Evolutionary conservation across 441 rosid genomes (phyloP).

Genomic region (Adansonia madagascariensis): DNA sequence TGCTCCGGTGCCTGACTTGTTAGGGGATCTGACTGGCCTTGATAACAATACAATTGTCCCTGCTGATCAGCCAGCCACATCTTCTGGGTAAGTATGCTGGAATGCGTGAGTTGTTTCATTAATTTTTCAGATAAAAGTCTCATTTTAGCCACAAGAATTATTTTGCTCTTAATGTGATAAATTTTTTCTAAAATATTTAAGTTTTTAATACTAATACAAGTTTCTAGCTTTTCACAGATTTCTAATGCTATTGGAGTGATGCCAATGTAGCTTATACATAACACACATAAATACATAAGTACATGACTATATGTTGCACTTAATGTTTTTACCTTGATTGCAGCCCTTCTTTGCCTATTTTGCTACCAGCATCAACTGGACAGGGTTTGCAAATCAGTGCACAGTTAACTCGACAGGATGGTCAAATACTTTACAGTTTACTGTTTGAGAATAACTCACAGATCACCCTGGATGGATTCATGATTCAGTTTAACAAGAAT

Average conservation of each 20-base stretch:
- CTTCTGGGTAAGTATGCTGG: conserved; percentile 66
- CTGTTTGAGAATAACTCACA: conserved; percentile 87
- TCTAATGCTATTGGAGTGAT: not conserved
- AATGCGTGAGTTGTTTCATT: not conserved
- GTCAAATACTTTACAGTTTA: conserved; percentile 76
- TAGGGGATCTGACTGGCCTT: conserved; percentile 87
- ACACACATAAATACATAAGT: too few species aligned
- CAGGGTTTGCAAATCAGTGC: conserved; percentile 98
- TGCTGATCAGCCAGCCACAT: conserved; percentile 69
- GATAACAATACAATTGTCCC: conserved; percentile 85
- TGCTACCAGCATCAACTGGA: conserved; percentile 78
- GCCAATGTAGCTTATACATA: not conserved
- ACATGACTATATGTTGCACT: conserved; percentile 25
- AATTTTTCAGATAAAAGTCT: not conserved
- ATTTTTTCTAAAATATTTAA: not conserved
- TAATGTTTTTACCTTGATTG: conserved; percentile 30
- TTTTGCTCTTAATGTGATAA: conserved; percentile 12
- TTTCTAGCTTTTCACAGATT: not conserved
- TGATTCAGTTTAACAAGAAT: conserved; percentile 98
- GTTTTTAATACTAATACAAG: not conserved
- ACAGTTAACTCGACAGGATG: conserved; percentile 71
- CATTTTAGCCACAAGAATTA: conserved; percentile 13
- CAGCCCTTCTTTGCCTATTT: conserved; percentile 78
- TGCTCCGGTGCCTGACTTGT: conserved; percentile 83
- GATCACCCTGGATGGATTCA: conserved; percentile 85